Base-by-base conservation (phyloP, 208 protist species). In the Leishmania guyanensis region DNA sequence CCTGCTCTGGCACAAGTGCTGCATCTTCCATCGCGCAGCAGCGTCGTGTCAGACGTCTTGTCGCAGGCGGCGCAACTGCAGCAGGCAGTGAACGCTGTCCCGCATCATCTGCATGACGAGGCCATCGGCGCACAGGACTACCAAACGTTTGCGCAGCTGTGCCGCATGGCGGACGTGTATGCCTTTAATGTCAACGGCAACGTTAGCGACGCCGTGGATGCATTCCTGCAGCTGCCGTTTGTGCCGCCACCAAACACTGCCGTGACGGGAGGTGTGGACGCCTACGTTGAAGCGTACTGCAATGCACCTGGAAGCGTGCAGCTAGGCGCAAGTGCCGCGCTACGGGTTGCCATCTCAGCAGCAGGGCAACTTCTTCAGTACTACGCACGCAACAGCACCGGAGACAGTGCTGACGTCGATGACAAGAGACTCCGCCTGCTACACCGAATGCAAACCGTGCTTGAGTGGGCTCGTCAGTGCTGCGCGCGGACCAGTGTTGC, bases 1-100 rank as follows among this genome's bases (percentile, higher is more conserved):
- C 93, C 93, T 3, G 90, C 91, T 46, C 75, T 95, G 3, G 83
- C 88, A 5, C 91, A 94, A 58, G 86, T 82, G n/a, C 84, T 96
- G 77, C 86, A 92, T 62, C 82, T 93, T n/a, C 80, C 89, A 3
- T 81, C 84, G 22, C 73, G 84, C 60, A 86, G 82, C n/a, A 84
- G 53, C 65, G 72, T 83, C 43, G 88, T 84, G 70, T 81, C 82
- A 0, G 80, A 88, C 62, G 81, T 96, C 16, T 81, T 93, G 54
- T 77, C 80, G 33, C 81, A 90, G 46, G 82, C 86, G 36, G 77
- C 87, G 9, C 79, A 90, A 65, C 82, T 94, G 62, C 85, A 84
- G 77, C 80, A 84, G 60, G 82, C 50, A 3, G 83, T 82, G 68
- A 75, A 60, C 83, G 29, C 53, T 62, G 75, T 71, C 14, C 77